phyloP scores from a whole-genome alignment of 1,284 basidiomycete genomes.

The Apiotrichum mycotoxinovorans region DNA sequence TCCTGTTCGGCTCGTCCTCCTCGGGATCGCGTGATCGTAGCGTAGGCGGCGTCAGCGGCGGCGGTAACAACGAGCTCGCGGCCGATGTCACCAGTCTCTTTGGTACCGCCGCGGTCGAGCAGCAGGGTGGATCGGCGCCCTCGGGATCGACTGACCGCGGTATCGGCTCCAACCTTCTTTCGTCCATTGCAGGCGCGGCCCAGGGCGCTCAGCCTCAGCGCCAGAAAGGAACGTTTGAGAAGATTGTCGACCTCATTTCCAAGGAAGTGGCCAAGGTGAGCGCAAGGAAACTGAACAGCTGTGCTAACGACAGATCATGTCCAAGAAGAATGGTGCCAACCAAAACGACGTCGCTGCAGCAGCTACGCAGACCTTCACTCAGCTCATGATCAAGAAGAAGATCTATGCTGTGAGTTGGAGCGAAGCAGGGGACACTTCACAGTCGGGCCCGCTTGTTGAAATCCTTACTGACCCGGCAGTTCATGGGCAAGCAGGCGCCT shows the following conservation, averaged over 20 bases:
- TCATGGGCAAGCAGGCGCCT: slow-evolving; percentile 12
- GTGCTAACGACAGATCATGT: slow-evolving; percentile 6
- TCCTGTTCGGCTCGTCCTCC: not conserved
- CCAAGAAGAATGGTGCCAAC: slow-evolving; percentile 6
- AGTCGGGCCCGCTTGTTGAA: too few relatives aligned
- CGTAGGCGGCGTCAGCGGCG: not conserved
- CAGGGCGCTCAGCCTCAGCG: slow-evolving; percentile 5
- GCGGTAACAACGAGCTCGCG: not conserved
- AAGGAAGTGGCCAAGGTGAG: slow-evolving; percentile 9
- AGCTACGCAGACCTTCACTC: slow-evolving; percentile 9
- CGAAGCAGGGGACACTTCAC: not conserved
- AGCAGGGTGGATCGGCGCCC: not conserved
- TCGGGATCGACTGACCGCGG: not conserved
- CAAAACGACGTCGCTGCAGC: slow-evolving; percentile 9
- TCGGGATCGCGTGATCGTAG: not conserved
- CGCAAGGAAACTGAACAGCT: not conserved
- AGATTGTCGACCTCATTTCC: slow-evolving; percentile 8
- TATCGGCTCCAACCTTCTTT: not conserved
- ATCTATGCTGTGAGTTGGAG: slow-evolving; percentile 10
- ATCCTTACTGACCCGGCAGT: not conserved
- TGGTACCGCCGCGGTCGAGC: slow-evolving; percentile 1
- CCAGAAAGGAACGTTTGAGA: slow-evolving; percentile 10
- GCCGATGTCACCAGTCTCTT: slow-evolving; percentile 5
- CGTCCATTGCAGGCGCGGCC: not conserved
- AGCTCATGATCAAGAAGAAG: slow-evolving; percentile 15